Evolutionary conservation across 2,329 filamentous ascomycete species (phyloP).

Genomic region (Chrysosphaeria jannelii): DNA sequence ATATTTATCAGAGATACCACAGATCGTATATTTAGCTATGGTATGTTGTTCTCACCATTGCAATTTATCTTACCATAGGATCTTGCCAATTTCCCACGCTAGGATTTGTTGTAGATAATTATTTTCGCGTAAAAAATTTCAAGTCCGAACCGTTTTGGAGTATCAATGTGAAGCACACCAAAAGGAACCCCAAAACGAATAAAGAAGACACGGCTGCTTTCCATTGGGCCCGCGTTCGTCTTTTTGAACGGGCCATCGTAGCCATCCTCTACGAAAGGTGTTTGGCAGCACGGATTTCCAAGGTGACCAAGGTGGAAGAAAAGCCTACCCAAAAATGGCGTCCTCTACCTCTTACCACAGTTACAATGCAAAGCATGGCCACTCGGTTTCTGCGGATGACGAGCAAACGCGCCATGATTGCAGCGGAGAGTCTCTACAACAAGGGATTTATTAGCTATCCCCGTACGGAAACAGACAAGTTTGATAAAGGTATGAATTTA

Average conservation of each 20-base stretch:
- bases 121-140: constrained; percentile 82
- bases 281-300: constrained; percentile 42
- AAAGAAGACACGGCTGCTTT: constrained; percentile 38
- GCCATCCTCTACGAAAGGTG: constrained; percentile 67
- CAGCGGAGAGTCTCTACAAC: constrained; percentile 69
- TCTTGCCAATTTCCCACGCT: constrained; percentile 94
- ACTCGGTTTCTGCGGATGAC: constrained; percentile 72
- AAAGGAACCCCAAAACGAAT: too few species aligned
- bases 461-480: constrained; percentile 86
- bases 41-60: constrained; percentile 13
- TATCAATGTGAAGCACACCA: constrained; percentile 56
- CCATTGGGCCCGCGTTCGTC: constrained; percentile 47
- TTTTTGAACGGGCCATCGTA: constrained; percentile 68
- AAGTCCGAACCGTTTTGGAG: constrained; percentile 78
- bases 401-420: constrained; percentile 66
- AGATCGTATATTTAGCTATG: constrained; percentile 48
- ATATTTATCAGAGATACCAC: constrained; percentile 35
- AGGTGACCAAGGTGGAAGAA: constrained; percentile 59
- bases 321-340: constrained; percentile 89
- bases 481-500: constrained; percentile 71
- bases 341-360: constrained; percentile 74
- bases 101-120: constrained; percentile 88
- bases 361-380: constrained; percentile 88
- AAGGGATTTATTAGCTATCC: constrained; percentile 95
- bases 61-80: constrained; percentile 14